Evolutionary conservation across 2,329 filamentous ascomycete species (phyloP), one percentile per base, ranked within the genome.

Genomic region (Purpureocillium lavendulum): DNA sequence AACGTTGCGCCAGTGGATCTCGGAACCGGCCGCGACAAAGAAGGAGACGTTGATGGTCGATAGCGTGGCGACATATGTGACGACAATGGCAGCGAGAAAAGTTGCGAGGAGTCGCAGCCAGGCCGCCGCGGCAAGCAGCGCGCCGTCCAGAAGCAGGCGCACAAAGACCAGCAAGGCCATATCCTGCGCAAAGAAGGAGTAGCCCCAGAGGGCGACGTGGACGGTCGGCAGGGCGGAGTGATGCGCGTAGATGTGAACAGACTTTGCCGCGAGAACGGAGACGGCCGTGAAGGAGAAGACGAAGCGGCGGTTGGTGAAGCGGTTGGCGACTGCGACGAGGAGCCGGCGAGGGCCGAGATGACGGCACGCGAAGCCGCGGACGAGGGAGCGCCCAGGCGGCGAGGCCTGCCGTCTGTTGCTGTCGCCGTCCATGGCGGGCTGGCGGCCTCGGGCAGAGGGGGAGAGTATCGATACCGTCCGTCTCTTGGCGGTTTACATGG

Each of bases 1-100:
- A 6, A 58, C 43, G 37, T 61, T 61, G 26, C 55, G 49, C 46
- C 58, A 57, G 36, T 58, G 59, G 4, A 60, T 50, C 39, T 62
- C 59, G 9, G 53, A 52, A 30, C 58, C 56, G 1, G 56, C 45
- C 9, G 51, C 49, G 29, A 41, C 36, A 30, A 50, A 54, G 35
- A 55, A 55, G 18, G 48, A 45, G 15, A 50, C 49, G 45, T 51
- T 55, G 50, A 35, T 50, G 10, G 21, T 26, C 21, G 21, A 26
- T 10, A 26, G 21, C 21, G 21, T 26, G 6, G 21, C 21, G 21
- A 10, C 21, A 10, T 26, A 26, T 26, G 21, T 26, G 10, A 26
- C 21, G 21, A 26, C 21, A 5, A 26, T 10, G 21, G 10, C 21
- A 26, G 21, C 21, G 21, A 26, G 21, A 26, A 26, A 26, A 5